A percentile compares a stretch with the other conserved stretches of the same genome.
Conservation (phyloP, 306 rosid species). For the Malus asiatica region DNA sequence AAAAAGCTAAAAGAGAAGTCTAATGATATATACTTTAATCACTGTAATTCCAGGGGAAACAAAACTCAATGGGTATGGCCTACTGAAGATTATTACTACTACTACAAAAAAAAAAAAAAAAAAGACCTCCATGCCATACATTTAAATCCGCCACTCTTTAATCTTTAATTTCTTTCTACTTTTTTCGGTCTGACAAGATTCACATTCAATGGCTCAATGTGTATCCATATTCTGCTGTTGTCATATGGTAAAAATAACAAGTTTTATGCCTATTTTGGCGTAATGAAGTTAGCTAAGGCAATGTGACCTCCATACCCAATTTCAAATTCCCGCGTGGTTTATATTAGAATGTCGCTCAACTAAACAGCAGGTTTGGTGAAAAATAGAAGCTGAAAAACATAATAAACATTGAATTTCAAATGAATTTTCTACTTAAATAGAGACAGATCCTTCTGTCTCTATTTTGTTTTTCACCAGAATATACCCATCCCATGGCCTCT, state of each 20-base stretch:
- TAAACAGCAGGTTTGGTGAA: neutral
- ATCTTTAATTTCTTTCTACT: neutral
- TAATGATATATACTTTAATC: neutral
- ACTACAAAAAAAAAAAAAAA: neutral
- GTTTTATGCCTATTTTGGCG: too few relatives aligned
- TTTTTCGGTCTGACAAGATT: conserved; percentile 3
- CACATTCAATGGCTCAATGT: neutral
- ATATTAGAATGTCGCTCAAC: neutral
- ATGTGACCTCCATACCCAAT: too few relatives aligned
- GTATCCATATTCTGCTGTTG: neutral
- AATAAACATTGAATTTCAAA: neutral
- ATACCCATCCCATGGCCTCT: neutral
- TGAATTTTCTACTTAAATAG: neutral
- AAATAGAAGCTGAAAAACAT: too few relatives aligned
- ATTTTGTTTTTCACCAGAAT: neutral
- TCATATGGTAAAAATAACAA: neutral
- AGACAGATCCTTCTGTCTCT: neutral
- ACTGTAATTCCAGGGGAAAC: conserved; percentile 17
- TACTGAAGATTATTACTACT: conserved; percentile 15
- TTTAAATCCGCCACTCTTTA: neutral
- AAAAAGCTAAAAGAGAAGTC: neutral
- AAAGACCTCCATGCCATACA: neutral
- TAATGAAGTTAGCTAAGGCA: too few relatives aligned
- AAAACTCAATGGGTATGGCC: conserved; percentile 35
- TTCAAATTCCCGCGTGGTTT: neutral